Evolutionary conservation across 805 yeast species (phyloP), one percentile per base, ranked within the genome.

Genomic region (Wickerhamiella vanderwaltii): DNA sequence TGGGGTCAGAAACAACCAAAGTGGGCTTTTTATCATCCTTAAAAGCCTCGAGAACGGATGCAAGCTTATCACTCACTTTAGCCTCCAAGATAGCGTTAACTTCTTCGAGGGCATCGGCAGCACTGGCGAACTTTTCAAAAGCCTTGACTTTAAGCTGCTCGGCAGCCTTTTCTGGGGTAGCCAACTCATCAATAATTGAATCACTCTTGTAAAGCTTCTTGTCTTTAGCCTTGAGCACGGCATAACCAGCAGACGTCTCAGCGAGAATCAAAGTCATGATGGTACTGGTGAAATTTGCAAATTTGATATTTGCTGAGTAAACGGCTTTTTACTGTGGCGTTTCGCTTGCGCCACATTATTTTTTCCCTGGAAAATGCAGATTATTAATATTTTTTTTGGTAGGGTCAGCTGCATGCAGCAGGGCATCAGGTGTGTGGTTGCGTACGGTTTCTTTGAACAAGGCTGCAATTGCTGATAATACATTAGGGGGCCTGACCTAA

Each of bases 221-320:
- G 72, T 91, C 97, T 50, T 95, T 79, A 45, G 96, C 95, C 70
- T 91, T 91, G 62, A 91, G 75, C 60, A 91, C 73, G 60, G 98
- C 98, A 64, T 91, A 91, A 60, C 98, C 98, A 41, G 98, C 98
- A 50, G 98, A 83, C 51, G 98, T 91, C 71, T 91, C 98, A 47
- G 97, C 82, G 63, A 88, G 76, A 59, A 88, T 56, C 45, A 61
- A 59, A 26, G 65, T 55, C 65, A 61, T 61, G 41, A 15, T 35
- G 19, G 43, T 42, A 31, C 35, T 25, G 16, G 31, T 29, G 43
- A 45, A 38, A 30, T 47, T 42, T 42, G 26, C 26, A 23, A 23
- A 23, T 23, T 23, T 23, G 26, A 23, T 7, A 23, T 23, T 7
- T n/a, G n/a, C n/a, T n/a, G n/a, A n/a, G n/a, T n/a, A n/a, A n/a